Conservation (phyloP, 768 basidiomycete genomes). For the Lentinula guzmanii region DNA sequence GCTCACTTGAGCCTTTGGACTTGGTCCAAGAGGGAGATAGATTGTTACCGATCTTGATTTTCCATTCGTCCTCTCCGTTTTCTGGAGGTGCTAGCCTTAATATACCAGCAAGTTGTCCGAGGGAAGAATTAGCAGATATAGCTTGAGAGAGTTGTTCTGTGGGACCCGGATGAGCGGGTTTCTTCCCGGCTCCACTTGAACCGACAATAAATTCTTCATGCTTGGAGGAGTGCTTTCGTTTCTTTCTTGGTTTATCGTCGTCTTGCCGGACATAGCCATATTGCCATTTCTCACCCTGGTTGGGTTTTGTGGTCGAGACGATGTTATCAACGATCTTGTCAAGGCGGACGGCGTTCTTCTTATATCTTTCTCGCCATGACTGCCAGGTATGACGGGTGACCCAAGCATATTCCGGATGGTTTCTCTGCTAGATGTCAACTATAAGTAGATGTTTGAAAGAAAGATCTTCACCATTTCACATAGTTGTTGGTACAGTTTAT, state of each 20-base stretch:
- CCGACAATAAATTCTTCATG: slow-evolving; percentile 10
- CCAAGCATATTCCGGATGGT: slow-evolving; percentile 73
- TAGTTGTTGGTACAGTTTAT: slow-evolving; percentile 77
- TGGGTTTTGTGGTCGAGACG: slow-evolving; percentile 65
- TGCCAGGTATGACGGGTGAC: slow-evolving; percentile 84
- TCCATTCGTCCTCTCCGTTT: slow-evolving; percentile 63
- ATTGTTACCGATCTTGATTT: slow-evolving; percentile 53
- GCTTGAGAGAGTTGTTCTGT: background rate
- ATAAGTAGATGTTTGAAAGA: background rate
- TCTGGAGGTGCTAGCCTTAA: slow-evolving; percentile 22
- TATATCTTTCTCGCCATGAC: slow-evolving; percentile 86
- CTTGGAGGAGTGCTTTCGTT: slow-evolving; percentile 37
- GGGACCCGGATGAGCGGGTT: background rate
- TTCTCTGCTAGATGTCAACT: slow-evolving; percentile 30
- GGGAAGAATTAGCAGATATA: background rate
- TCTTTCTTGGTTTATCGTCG: slow-evolving; percentile 63
- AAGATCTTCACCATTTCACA: slow-evolving; percentile 50
- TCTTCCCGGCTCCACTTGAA: slow-evolving; percentile 1
- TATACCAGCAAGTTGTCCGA: slow-evolving; percentile 3
- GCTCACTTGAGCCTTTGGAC: slow-evolving; percentile 39
- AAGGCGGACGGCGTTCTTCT: slow-evolving; percentile 69
- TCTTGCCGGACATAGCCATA: slow-evolving; percentile 76
- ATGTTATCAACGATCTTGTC: slow-evolving; percentile 59
- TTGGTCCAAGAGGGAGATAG: slow-evolving; percentile 70
- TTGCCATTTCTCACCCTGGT: slow-evolving; percentile 71